Conservation (phyloP, 768 basidiomycete species). For the Hygrophoropsis aurantiaca region DNA sequence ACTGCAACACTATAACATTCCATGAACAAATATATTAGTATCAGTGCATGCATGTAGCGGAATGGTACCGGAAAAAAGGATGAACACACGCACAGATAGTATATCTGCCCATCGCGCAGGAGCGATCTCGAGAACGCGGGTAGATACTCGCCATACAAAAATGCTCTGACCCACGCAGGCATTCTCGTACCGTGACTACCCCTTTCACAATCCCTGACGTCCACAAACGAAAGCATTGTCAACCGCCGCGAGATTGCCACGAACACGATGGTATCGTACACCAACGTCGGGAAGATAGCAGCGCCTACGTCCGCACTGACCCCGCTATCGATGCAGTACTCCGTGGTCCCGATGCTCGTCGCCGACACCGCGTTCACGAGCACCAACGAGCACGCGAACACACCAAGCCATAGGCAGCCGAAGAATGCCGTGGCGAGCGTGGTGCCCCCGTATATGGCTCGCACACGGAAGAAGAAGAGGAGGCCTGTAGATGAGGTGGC, state of each 20-base stretch:
- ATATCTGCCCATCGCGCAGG: slow-evolving; percentile 29
- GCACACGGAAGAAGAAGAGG: slow-evolving; percentile 33
- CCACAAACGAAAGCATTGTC: not conserved
- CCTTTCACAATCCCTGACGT: not conserved
- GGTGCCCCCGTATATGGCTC: slow-evolving; percentile 28
- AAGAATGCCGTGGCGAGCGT: slow-evolving; percentile 23
- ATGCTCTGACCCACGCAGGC: no score
- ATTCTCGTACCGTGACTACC: no score
- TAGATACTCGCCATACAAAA: slow-evolving; percentile 17
- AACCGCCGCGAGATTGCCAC: slow-evolving; percentile 32
- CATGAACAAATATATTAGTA: no score
- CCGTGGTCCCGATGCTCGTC: slow-evolving; percentile 29
- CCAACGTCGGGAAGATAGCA: slow-evolving; percentile 20
- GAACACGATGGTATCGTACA: slow-evolving; percentile 35
- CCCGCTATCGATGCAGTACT: slow-evolving; percentile 28
- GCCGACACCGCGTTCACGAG: slow-evolving; percentile 23
- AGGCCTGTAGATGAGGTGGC: slow-evolving; percentile 23
- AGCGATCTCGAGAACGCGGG: slow-evolving; percentile 23
- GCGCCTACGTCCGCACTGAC: slow-evolving; percentile 24
- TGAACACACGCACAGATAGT: slow-evolving; percentile 28
- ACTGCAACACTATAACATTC: slow-evolving; percentile 19
- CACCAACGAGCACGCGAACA: slow-evolving; percentile 24
- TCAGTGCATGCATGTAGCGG: not conserved
- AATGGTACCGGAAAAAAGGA: not conserved
- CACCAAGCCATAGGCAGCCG: slow-evolving; percentile 26